These are phyloP conservation scores for Selenicereus undatus DNA, from an alignment of 148 eudicot species.

Conservation along the genomic window DNA sequence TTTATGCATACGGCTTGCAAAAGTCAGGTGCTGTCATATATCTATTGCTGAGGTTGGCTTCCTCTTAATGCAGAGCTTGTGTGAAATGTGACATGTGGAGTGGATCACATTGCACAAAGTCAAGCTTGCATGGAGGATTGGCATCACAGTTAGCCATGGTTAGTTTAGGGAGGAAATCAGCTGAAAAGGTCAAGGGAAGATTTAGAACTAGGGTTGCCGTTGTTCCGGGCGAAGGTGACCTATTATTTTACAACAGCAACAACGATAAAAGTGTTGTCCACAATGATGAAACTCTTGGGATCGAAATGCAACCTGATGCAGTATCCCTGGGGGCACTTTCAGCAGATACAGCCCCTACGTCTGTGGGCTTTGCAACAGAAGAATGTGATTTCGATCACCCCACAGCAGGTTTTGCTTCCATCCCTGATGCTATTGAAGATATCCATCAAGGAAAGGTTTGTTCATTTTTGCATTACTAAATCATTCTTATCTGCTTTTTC, in stretches of 20 bases:
- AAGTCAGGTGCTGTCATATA: neutral
- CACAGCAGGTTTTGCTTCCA: constrained; percentile 70
- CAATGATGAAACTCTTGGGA: constrained; percentile 43
- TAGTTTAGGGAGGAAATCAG: constrained; percentile 32
- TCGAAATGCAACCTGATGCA: constrained; percentile 61
- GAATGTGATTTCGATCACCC: constrained; percentile 76
- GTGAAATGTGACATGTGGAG: constrained; percentile 37
- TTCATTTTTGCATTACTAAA: constrained; percentile 5
- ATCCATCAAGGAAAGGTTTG: constrained; percentile 90
- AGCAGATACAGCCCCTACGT: constrained; percentile 63
- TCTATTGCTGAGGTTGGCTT: constrained; percentile 14
- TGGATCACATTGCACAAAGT: constrained; percentile 37
- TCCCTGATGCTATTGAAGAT: constrained; percentile 91
- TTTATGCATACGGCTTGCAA: neutral
- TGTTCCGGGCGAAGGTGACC: constrained; percentile 61
- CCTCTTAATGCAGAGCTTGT: constrained; percentile 30
- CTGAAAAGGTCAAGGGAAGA: constrained; percentile 29
- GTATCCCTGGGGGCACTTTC: constrained; percentile 61
- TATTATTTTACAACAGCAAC: constrained; percentile 39
- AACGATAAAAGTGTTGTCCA: constrained; percentile 28
- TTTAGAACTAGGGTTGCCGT: constrained; percentile 48
- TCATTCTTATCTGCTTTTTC: neutral
- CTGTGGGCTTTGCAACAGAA: constrained; percentile 43
- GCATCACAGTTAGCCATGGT: constrained; percentile 31
- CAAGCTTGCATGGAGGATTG: constrained; percentile 37